Conservation (phyloP, 2,329 filamentous ascomycete species). For the Ophioceras dolichostomum region DNA sequence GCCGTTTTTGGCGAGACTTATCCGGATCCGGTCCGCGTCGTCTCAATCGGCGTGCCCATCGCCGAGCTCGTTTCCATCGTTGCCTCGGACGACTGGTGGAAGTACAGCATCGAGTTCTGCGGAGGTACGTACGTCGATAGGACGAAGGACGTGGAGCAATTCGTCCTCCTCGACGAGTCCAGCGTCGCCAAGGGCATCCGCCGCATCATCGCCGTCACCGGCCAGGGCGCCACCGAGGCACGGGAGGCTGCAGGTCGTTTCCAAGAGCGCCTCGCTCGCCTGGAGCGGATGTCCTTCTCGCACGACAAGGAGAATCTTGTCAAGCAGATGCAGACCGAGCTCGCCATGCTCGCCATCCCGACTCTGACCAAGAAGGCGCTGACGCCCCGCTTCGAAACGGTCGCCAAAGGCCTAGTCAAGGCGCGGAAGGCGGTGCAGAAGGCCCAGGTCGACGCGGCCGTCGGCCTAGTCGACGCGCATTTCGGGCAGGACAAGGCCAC, state of each 20-base stretch:
- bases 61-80: slow-evolving; percentile 75
- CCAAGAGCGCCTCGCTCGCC: slow-evolving; percentile 49
- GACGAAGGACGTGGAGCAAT: slow-evolving; percentile 87
- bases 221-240: slow-evolving; percentile 72
- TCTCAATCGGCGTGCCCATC: slow-evolving; percentile 83
- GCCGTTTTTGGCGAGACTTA: slow-evolving; percentile 98
- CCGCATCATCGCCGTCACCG: slow-evolving; percentile 88
- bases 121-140: slow-evolving; percentile 92
- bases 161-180: slow-evolving; percentile 85
- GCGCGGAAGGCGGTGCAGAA: slow-evolving; percentile 92
- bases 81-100: slow-evolving; percentile 71
- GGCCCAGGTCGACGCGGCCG: slow-evolving; percentile 76
- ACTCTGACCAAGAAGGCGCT: slow-evolving; percentile 73
- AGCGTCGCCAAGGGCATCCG: slow-evolving; percentile 98
- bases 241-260: slow-evolving; percentile 71
- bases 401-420: slow-evolving; percentile 71
- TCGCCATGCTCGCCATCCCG: slow-evolving; percentile 74
- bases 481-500: slow-evolving; percentile 54
- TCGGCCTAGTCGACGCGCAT: slow-evolving; percentile 66
- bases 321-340: slow-evolving; percentile 66
- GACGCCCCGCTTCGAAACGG: slow-evolving; percentile 64
- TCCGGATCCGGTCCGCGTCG: slow-evolving; percentile 90
- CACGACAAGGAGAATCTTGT: slow-evolving; percentile 69
- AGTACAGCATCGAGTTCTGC: slow-evolving; percentile 91
- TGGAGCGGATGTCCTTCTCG: slow-evolving; percentile 62